Conservation (phyloP, 2,329 filamentous ascomycete species). For the Epichloe glyceriae region DNA sequence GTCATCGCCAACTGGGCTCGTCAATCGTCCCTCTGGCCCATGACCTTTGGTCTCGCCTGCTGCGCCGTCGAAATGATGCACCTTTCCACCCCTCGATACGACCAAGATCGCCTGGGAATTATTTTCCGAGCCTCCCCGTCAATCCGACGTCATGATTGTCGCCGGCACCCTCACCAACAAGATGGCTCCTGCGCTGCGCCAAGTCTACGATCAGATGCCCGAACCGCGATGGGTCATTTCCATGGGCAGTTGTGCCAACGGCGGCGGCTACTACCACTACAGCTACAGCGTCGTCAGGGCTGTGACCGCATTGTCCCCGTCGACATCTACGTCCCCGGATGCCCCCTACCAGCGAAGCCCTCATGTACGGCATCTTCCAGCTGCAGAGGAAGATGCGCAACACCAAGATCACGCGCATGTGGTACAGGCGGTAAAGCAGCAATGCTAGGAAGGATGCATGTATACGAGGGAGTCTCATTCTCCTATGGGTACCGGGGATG, state of each 20-base stretch:
- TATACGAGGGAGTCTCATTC: too few relatives aligned
- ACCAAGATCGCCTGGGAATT: slow-evolving; percentile 77
- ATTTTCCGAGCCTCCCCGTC: slow-evolving; percentile 78
- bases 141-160: slow-evolving; percentile 89
- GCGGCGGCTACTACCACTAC: slow-evolving; percentile 79
- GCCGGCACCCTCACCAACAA: slow-evolving; percentile 91
- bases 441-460: not conserved
- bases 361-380: slow-evolving; percentile 61
- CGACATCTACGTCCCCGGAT: slow-evolving; percentile 69
- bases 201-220: slow-evolving; percentile 93
- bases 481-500: not conserved
- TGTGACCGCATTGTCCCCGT: slow-evolving; percentile 69
- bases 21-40: slow-evolving; percentile 75
- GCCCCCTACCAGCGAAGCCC: slow-evolving; percentile 49
- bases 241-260: slow-evolving; percentile 78
- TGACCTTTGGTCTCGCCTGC: slow-evolving; percentile 81
- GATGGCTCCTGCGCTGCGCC: slow-evolving; percentile 82
- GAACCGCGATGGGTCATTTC: slow-evolving; percentile 76
- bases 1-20: slow-evolving; percentile 73
- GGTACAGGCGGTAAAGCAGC: slow-evolving; percentile 39
- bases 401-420: slow-evolving; percentile 41
- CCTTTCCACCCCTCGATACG: slow-evolving; percentile 74
- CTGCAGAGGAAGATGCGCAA: slow-evolving; percentile 64
- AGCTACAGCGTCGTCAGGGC: slow-evolving; percentile 66
- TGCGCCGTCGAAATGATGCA: slow-evolving; percentile 93